Conservation (phyloP, 768 basidiomycete genomes). For the Boletellus ananiceps region DNA sequence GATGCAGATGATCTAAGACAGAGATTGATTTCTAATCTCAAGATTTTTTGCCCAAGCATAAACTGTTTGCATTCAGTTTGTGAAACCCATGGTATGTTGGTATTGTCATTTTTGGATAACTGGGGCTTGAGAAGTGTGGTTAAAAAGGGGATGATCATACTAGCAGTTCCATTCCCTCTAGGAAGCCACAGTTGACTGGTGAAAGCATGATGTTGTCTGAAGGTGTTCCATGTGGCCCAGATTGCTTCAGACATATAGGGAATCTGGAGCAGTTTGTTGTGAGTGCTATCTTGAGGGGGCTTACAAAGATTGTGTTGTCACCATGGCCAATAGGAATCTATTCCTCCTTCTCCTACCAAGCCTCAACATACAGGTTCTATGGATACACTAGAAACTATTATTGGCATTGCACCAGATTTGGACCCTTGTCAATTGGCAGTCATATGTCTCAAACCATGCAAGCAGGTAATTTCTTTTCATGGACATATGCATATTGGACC, state of each 20-base stretch:
- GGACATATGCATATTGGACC: neutral
- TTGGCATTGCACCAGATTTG: slow-evolving; percentile 43
- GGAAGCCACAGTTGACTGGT: slow-evolving; percentile 21
- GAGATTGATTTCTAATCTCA: slow-evolving; percentile 31
- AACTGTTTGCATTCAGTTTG: slow-evolving; percentile 42
- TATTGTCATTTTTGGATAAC: neutral
- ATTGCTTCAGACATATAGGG: slow-evolving; percentile 28
- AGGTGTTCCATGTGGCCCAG: slow-evolving; percentile 28
- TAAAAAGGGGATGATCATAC: slow-evolving; percentile 2
- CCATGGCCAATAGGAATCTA: slow-evolving; percentile 12
- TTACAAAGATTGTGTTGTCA: neutral
- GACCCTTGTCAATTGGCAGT: slow-evolving; percentile 47
- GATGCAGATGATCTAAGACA: slow-evolving; percentile 26
- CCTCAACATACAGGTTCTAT: slow-evolving; percentile 6
- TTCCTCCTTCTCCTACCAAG: slow-evolving; percentile 16
- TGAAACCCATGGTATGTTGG: slow-evolving; percentile 33
- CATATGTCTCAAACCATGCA: slow-evolving; percentile 45
- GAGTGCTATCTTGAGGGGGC: neutral
- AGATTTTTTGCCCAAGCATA: slow-evolving; percentile 42
- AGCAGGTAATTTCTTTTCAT: slow-evolving; percentile 31
- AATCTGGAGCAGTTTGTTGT: slow-evolving; percentile 25
- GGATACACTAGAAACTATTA: slow-evolving; percentile 30
- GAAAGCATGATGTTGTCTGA: slow-evolving; percentile 25
- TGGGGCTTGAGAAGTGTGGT: neutral
- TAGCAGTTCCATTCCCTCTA: slow-evolving; percentile 12